Conservation (phyloP, 192 early-diverging fungal genomes). For the Coemansia sp. region DNA sequence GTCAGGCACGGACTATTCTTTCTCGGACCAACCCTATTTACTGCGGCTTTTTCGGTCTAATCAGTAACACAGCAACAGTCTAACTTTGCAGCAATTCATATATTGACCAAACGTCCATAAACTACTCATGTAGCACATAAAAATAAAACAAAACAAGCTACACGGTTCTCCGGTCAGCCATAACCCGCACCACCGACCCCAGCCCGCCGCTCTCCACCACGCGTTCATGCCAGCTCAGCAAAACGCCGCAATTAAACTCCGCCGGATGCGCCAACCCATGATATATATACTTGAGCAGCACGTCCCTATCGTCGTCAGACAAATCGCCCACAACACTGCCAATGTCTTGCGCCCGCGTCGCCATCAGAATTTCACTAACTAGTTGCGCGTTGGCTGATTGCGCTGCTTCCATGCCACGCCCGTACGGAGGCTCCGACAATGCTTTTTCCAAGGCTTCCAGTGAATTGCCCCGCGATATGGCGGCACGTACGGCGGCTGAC, state of each 20-base stretch:
- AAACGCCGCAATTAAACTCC: constrained; percentile 73
- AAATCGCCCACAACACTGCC: constrained; percentile 61
- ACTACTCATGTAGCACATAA: too few relatives aligned
- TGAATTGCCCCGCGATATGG: constrained; percentile 61
- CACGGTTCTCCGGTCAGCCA: constrained; percentile 81
- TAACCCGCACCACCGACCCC: constrained; percentile 87
- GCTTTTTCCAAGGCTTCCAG: constrained; percentile 61
- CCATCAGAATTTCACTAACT: constrained; percentile 79
- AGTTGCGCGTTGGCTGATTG: constrained; percentile 74
- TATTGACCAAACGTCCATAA: too few relatives aligned
- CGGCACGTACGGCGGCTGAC: constrained; percentile 61
- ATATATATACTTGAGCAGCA: constrained; percentile 91
- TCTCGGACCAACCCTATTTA: too few relatives aligned
- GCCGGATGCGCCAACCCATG: constrained; percentile 85
- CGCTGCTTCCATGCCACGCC: constrained; percentile 57
- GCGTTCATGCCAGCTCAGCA: constrained; percentile 95
- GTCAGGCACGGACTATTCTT: too few relatives aligned
- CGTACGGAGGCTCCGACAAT: constrained; percentile 73
- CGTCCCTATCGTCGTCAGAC: constrained; percentile 64
- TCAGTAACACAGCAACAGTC: too few relatives aligned
- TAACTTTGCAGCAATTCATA: too few relatives aligned
- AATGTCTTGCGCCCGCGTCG: constrained; percentile 72
- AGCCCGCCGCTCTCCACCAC: constrained; percentile 87
- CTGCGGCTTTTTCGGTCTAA: too few relatives aligned
- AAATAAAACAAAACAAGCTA: constrained; percentile 19